Evolutionary conservation across 2,329 filamentous ascomycete genomes (phyloP).

Genomic region (Talaromyces verruculosus): DNA sequence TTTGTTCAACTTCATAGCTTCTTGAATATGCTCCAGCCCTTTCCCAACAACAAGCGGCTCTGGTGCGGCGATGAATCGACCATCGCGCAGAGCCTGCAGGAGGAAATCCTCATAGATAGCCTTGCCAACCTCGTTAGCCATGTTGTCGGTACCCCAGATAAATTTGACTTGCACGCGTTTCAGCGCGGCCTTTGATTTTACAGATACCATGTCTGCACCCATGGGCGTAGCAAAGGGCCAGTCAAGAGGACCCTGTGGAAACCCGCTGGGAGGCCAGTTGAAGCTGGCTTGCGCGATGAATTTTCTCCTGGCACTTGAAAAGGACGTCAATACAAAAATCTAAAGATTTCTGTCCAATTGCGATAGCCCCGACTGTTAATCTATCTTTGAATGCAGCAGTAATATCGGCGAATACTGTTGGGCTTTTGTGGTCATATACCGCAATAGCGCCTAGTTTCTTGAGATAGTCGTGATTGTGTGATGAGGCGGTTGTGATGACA

Average conservation of each 20-base stretch:
- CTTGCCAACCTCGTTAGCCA: neutral
- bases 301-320: neutral
- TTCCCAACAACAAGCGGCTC: slow-evolving; percentile 3
- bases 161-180: neutral
- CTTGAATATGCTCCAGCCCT: neutral
- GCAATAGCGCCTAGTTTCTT: neutral
- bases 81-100: neutral
- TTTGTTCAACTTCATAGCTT: neutral
- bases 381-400: neutral
- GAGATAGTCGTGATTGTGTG: neutral
- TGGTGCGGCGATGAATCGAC: neutral
- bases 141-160: neutral
- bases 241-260: neutral
- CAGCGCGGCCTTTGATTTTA: neutral
- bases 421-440: neutral
- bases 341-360: neutral
- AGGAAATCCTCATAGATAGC: slow-evolving; percentile 7
- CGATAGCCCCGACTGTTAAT: neutral
- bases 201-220: neutral
- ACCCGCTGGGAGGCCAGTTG: neutral
- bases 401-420: neutral
- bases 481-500: neutral
- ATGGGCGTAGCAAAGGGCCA: neutral
- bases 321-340: neutral
- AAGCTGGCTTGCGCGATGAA: neutral